Evolutionary conservation across 495 filamentous ascomycete species (phyloP).

Genomic region (Penicillium fimorum): DNA sequence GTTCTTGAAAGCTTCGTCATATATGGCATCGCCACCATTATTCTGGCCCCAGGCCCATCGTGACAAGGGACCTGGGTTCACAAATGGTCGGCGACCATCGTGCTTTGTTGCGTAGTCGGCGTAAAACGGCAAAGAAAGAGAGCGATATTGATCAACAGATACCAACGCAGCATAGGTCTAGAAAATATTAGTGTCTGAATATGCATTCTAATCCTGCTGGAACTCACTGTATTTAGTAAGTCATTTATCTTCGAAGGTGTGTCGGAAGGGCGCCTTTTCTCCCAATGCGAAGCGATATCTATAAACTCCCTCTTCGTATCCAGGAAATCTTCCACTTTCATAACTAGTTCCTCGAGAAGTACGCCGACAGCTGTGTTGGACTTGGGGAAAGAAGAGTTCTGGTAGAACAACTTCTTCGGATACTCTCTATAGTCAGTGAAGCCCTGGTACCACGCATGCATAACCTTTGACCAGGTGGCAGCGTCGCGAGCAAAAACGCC

Average conservation of each 20-base stretch:
- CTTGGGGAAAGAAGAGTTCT: slow-evolving; percentile 16
- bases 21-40: slow-evolving; percentile 35
- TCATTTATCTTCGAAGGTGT: slow-evolving; percentile 31
- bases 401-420: slow-evolving; percentile 44
- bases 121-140: slow-evolving; percentile 51
- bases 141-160: slow-evolving; percentile 49
- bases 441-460: slow-evolving; percentile 44
- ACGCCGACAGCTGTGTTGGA: slow-evolving; percentile 26
- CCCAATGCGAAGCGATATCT: slow-evolving; percentile 41
- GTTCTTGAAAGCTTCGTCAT: slow-evolving; percentile 39
- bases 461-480: slow-evolving; percentile 43
- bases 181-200: neutral
- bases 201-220: neutral
- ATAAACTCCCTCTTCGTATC: slow-evolving; percentile 33
- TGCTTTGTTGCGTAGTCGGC: slow-evolving; percentile 49
- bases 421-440: slow-evolving; percentile 45
- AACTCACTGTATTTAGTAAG: slow-evolving; percentile 13
- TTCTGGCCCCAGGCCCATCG: slow-evolving; percentile 57
- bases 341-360: slow-evolving; percentile 39
- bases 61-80: slow-evolving; percentile 53
- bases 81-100: slow-evolving; percentile 49
- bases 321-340: slow-evolving; percentile 41
- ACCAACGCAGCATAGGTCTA: slow-evolving; percentile 51
- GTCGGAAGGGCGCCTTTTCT: slow-evolving; percentile 31
- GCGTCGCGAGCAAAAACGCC: slow-evolving; percentile 51